Evolutionary conservation across 2,329 filamentous ascomycete genomes (phyloP).

Genomic region (Penicillium sp.): DNA sequence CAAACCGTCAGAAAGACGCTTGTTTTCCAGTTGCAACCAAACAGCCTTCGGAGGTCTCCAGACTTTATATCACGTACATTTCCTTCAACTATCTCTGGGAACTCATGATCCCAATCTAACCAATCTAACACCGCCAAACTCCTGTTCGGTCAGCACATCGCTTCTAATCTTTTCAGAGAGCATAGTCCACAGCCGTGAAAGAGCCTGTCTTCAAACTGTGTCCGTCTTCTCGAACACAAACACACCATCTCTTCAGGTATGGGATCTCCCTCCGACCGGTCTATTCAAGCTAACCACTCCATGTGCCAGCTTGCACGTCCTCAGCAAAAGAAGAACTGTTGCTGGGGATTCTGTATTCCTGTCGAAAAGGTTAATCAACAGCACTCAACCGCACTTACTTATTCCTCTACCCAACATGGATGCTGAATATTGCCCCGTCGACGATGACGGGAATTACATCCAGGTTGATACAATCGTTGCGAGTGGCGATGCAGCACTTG

Average conservation of each 20-base stretch:
- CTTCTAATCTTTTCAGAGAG: neutral
- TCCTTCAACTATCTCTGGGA: neutral
- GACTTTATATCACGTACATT: neutral
- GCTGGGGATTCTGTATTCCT: neutral
- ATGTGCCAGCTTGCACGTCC: neutral
- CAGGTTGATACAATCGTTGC: neutral
- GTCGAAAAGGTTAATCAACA: neutral
- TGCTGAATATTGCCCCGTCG: neutral
- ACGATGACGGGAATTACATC: neutral
- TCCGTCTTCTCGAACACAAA: too few relatives aligned
- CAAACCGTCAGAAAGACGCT: neutral
- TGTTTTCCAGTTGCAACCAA: neutral
- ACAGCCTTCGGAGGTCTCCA: neutral
- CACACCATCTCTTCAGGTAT: neutral
- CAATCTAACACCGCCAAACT: neutral
- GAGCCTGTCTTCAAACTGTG: neutral
- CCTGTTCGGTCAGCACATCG: neutral
- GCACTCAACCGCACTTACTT: too few relatives aligned
- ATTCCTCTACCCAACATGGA: neutral
- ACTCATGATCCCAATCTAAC: neutral
- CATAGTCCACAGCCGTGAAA: neutral
- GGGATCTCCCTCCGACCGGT: too few relatives aligned
- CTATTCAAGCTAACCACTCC: neutral
- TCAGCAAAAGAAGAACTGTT: too few relatives aligned
- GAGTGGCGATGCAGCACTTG: neutral